Conservation (phyloP, 108 stramenopile genomes). For the Thalassiosira profunda region DNA sequence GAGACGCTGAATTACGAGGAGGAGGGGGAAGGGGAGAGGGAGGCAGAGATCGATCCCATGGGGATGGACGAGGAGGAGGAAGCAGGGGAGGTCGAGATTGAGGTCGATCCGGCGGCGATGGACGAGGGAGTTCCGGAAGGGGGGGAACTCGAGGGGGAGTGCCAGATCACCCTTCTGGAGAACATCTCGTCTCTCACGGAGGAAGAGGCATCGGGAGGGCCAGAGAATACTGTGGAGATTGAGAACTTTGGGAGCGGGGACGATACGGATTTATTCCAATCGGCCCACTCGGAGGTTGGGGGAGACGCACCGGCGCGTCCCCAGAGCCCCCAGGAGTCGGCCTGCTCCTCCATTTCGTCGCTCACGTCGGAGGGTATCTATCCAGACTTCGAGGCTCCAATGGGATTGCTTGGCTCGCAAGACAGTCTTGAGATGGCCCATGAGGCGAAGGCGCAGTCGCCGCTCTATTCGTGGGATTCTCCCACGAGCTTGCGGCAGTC, state of each 20-base stretch:
- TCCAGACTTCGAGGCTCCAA: too few relatives aligned
- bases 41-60: background rate
- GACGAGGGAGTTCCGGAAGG: background rate
- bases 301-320: too few relatives aligned
- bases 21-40: background rate
- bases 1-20: slow-evolving; percentile 15
- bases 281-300: too few relatives aligned
- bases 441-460: too few relatives aligned
- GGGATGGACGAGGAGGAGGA: background rate
- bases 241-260: background rate
- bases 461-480: background rate
- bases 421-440: too few relatives aligned
- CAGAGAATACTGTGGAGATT: background rate
- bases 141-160: background rate
- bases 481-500: background rate
- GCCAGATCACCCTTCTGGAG: background rate
- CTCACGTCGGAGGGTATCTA: too few relatives aligned
- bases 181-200: slow-evolving; percentile 3
- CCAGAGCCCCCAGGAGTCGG: too few relatives aligned
- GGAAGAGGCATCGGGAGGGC: too few relatives aligned
- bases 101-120: background rate
- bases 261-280: background rate
- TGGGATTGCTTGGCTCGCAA: too few relatives aligned
- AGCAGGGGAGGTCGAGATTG: background rate
- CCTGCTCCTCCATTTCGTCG: too few relatives aligned